phyloP scores from a whole-genome alignment of 2,329 filamentous ascomycete genomes.

The Domatiomyces globalis region DNA sequence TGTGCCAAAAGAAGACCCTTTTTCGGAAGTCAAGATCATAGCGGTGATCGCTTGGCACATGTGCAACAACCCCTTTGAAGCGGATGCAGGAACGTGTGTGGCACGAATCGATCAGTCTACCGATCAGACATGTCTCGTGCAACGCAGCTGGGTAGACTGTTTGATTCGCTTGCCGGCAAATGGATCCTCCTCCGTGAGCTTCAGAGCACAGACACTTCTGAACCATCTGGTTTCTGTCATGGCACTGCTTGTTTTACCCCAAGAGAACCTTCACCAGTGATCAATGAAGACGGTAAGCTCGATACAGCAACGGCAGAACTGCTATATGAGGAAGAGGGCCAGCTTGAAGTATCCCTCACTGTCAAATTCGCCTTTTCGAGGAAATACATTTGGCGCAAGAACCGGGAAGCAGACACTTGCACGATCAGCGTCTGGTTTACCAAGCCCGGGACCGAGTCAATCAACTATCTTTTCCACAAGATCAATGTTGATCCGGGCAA shows the following conservation, averaged over 20 bases:
- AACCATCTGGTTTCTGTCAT: slow-evolving; percentile 29
- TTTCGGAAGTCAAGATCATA: background rate
- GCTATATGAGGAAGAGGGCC: slow-evolving; percentile 31
- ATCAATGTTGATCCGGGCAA: slow-evolving; percentile 20
- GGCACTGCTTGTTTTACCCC: slow-evolving; percentile 28
- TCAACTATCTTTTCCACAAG: slow-evolving; percentile 33
- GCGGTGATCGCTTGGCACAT: background rate
- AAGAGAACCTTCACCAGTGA: slow-evolving; percentile 13
- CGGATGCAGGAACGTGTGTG: slow-evolving; percentile 10
- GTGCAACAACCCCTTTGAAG: slow-evolving; percentile 1
- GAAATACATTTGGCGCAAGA: slow-evolving; percentile 33
- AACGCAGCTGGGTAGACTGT: slow-evolving; percentile 5
- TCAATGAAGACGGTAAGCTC: slow-evolving; percentile 15
- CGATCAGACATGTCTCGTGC: slow-evolving; percentile 3
- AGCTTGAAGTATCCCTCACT: slow-evolving; percentile 22
- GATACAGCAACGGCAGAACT: slow-evolving; percentile 20
- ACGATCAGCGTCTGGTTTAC: slow-evolving; percentile 33
- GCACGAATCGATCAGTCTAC: slow-evolving; percentile 5
- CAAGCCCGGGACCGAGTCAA: slow-evolving; percentile 24
- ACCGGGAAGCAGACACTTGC: slow-evolving; percentile 3
- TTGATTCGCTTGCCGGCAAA: slow-evolving; percentile 15
- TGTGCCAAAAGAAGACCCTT: background rate
- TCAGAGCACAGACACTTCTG: slow-evolving; percentile 27
- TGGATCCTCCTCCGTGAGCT: slow-evolving; percentile 28
- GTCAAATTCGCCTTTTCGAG: slow-evolving; percentile 20